Conservation (phyloP, 768 basidiomycete species). For the Gyrodon lividus region DNA sequence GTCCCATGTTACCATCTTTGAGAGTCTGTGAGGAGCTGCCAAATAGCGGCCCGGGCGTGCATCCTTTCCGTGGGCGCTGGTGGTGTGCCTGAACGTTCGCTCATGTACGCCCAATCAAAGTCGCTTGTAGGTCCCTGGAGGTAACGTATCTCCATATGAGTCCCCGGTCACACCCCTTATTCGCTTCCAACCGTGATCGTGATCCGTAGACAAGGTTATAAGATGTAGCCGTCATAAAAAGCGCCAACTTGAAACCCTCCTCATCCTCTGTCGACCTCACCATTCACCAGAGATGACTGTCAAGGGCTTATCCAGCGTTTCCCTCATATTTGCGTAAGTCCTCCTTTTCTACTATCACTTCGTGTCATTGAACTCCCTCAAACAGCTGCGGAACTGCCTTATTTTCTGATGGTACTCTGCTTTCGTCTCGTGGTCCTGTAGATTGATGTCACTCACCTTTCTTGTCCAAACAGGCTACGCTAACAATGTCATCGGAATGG, state of each 20-base stretch:
- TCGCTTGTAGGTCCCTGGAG: too few relatives aligned
- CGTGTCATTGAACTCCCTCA: neutral
- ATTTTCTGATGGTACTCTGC: constrained; percentile 72
- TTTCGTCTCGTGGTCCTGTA: neutral
- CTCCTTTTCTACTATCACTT: constrained; percentile 6
- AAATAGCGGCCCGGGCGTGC: too few relatives aligned
- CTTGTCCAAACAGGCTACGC: constrained; percentile 60
- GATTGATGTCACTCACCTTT: constrained; percentile 5
- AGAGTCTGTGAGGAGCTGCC: too few relatives aligned
- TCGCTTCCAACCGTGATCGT: too few relatives aligned
- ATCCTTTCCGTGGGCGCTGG: too few relatives aligned
- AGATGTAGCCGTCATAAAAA: neutral
- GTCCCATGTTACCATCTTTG: too few relatives aligned
- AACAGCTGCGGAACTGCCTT: constrained; percentile 81
- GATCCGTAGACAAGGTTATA: constrained; percentile 11
- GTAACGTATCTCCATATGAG: too few relatives aligned
- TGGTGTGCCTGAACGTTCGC: too few relatives aligned
- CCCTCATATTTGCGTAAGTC: constrained; percentile 81
- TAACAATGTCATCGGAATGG: constrained; percentile 74
- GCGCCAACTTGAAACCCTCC: neutral
- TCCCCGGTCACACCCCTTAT: too few relatives aligned
- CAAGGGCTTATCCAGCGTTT: constrained; percentile 50
- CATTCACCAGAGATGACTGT: constrained; percentile 6
- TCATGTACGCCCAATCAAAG: too few relatives aligned
- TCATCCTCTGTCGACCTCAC: neutral